Evolutionary conservation across 116 monocot species (phyloP).

Genomic region (Zostera marina): DNA sequence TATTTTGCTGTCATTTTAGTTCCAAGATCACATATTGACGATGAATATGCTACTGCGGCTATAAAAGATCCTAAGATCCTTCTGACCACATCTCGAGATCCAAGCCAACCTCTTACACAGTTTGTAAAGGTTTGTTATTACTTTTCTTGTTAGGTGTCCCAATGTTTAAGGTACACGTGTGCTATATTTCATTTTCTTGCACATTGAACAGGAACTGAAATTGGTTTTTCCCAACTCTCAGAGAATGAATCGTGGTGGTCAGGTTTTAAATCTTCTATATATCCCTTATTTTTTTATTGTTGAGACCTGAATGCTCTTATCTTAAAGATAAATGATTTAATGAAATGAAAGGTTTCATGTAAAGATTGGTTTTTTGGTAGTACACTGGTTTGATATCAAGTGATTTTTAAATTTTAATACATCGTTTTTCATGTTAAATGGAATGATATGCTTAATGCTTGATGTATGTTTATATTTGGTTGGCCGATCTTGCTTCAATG

Average conservation of each 20-base stretch:
- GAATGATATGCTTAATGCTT: background rate
- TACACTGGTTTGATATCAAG: no score
- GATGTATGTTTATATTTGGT: background rate
- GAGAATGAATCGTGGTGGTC: constrained; percentile 98
- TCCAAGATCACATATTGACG: constrained; percentile 66
- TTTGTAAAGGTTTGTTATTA: constrained; percentile 61
- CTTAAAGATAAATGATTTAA: background rate
- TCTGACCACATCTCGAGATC: constrained; percentile 84
- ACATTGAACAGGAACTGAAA: constrained; percentile 58
- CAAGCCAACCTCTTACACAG: constrained; percentile 85
- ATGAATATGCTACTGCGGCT: constrained; percentile 82
- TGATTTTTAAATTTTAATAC: background rate
- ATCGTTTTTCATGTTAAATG: background rate
- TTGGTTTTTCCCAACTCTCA: constrained; percentile 84
- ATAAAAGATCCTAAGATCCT: constrained; percentile 75
- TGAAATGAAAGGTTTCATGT: background rate
- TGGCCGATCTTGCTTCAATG: background rate
- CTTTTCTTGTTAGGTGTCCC: background rate
- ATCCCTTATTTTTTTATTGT: background rate
- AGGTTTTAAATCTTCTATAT: constrained; percentile 29
- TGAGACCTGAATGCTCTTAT: background rate
- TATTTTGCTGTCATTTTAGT: constrained; percentile 20
- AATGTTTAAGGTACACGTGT: background rate
- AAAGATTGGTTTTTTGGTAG: background rate
- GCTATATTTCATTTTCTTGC: constrained; percentile 3